A percentile compares a stretch with the other conserved stretches of the same genome.
Conservation (phyloP, 208 protist genomes). For the Herpetomonas samuelpessoai region DNA sequence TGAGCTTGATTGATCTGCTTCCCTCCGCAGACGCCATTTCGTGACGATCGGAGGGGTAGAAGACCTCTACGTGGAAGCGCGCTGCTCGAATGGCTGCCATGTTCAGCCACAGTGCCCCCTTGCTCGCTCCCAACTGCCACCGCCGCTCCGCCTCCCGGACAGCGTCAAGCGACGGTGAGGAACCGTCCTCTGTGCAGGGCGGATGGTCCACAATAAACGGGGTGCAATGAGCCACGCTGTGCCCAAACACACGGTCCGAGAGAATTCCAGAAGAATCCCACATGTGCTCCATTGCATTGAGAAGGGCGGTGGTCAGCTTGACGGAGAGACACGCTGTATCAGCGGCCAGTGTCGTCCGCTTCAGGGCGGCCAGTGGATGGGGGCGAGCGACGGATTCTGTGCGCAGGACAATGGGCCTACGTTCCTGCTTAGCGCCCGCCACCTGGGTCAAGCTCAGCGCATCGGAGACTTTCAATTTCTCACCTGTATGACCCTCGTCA, state of each 20-base stretch:
- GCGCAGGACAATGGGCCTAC: neutral
- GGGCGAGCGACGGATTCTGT: neutral
- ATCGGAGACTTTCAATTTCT: too few relatives aligned
- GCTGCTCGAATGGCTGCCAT: neutral
- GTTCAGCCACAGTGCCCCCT: neutral
- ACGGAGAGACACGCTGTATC: slow-evolving; percentile 2
- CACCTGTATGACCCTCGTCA: too few relatives aligned
- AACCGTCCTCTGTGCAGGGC: too few relatives aligned
- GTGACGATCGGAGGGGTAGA: neutral
- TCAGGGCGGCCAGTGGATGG: slow-evolving; percentile 8
- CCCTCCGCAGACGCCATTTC: neutral
- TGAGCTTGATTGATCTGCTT: too few relatives aligned
- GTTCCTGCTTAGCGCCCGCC: too few relatives aligned
- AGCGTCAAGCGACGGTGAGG: neutral
- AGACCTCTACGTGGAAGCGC: neutral
- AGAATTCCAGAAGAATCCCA: slow-evolving; percentile 38
- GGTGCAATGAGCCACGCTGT: slow-evolving; percentile 11
- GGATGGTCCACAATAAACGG: slow-evolving; percentile 30
- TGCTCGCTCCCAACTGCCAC: neutral
- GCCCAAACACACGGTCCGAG: slow-evolving; percentile 25
- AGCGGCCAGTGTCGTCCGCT: slow-evolving; percentile 11
- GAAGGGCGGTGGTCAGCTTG: slow-evolving; percentile 19
- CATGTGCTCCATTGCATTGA: slow-evolving; percentile 27
- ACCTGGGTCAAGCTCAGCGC: neutral
- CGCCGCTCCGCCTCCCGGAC: neutral